phyloP scores from a whole-genome alignment of 805 yeast genomes.

The Kuraishia cidri region DNA sequence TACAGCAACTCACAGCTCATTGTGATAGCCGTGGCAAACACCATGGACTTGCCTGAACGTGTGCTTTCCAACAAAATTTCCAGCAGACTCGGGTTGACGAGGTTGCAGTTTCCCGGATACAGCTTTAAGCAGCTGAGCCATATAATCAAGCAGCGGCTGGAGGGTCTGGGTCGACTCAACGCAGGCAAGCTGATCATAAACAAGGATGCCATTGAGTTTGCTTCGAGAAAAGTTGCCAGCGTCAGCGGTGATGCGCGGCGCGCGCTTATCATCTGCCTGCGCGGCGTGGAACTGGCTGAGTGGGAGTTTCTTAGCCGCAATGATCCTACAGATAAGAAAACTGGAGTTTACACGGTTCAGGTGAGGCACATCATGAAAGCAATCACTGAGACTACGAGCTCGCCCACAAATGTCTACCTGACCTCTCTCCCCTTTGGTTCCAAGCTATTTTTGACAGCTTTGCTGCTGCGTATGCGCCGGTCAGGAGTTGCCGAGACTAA shows the following conservation, averaged over 20 bases:
- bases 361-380: constrained; percentile 75
- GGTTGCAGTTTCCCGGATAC: constrained; percentile 87
- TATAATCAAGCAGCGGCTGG: constrained; percentile 68
- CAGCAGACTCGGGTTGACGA: constrained; percentile 79
- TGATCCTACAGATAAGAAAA: constrained; percentile 17
- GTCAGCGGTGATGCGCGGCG: constrained; percentile 97
- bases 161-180: constrained; percentile 28
- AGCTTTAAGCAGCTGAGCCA: constrained; percentile 66
- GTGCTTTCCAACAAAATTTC: constrained; percentile 81
- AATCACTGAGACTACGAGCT: constrained; percentile 65
- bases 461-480: constrained; percentile 55
- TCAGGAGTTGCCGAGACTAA: constrained; percentile 63
- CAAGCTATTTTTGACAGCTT: constrained; percentile 64
- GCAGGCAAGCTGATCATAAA: constrained; percentile 34
- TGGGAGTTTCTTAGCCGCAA: constrained; percentile 33
- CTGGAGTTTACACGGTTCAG: constrained; percentile 44
- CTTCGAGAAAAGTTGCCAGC: constrained; percentile 89
- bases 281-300: constrained; percentile 88
- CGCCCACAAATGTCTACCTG: constrained; percentile 61
- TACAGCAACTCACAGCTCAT: constrained; percentile 69
- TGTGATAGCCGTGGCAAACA: constrained; percentile 91
- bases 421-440: constrained; percentile 54
- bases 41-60: constrained; percentile 95
- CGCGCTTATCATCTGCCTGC: constrained; percentile 76
- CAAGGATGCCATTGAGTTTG: constrained; percentile 80